A percentile compares a stretch with the other conserved stretches of the same genome.
Evolutionary conservation across 352 stramenopile species (phyloP).

Genomic region (Phytophthora pini): DNA sequence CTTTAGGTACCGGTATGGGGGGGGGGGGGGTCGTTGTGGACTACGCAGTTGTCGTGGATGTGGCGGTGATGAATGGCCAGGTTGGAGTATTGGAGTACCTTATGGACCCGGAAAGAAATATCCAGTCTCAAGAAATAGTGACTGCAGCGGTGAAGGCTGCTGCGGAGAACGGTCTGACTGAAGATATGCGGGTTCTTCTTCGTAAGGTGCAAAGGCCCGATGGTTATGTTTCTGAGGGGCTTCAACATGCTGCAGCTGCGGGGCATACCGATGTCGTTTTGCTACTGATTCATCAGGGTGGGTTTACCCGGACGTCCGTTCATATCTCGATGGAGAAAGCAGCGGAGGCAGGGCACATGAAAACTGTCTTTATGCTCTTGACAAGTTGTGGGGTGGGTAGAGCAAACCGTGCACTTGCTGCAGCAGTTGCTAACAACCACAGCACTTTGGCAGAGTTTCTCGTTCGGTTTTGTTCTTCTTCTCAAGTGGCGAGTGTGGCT

Average conservation of each 20-base stretch:
- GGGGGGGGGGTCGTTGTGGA: background rate
- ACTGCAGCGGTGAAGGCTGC: background rate
- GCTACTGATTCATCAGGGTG: background rate
- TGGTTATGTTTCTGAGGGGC: background rate
- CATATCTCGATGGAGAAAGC: background rate
- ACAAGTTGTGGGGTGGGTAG: background rate
- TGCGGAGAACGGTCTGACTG: background rate
- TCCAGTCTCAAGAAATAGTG: background rate
- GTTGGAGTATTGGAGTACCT: background rate
- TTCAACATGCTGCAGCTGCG: background rate
- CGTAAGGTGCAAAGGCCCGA: background rate
- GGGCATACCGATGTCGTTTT: background rate
- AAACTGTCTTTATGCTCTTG: background rate
- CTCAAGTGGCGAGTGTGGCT: background rate
- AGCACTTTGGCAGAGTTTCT: background rate
- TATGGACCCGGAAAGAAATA: background rate
- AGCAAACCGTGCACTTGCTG: background rate
- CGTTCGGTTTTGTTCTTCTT: background rate
- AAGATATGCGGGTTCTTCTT: background rate
- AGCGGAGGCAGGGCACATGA: background rate
- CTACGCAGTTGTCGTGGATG: background rate
- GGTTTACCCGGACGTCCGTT: background rate
- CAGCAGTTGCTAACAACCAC: background rate
- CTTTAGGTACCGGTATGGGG: background rate
- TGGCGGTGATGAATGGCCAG: background rate